phyloP scores from a whole-genome alignment of 768 basidiomycete species.

The Phlebiopsis gigantea region DNA sequence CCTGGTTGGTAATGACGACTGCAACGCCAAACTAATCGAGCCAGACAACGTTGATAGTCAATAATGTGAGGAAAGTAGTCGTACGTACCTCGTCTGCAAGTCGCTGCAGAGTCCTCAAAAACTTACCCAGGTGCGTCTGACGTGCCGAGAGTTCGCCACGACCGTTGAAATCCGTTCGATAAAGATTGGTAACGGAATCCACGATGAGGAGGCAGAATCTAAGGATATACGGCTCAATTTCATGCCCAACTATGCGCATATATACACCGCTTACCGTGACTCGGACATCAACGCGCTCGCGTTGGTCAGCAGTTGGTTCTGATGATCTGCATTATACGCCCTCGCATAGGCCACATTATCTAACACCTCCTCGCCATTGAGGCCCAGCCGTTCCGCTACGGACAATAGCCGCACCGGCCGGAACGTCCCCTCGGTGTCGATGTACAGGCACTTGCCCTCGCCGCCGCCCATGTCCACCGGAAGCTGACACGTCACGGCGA shows the following conservation, averaged over 20 bases:
- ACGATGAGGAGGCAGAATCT: slow-evolving; percentile 97
- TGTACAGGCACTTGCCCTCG: slow-evolving; percentile 98
- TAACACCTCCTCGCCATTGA: slow-evolving; percentile 95
- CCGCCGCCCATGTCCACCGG: slow-evolving; percentile 98
- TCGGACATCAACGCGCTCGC: slow-evolving; percentile 99
- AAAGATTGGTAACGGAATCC: slow-evolving; percentile 93
- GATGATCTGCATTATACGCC: slow-evolving; percentile 98
- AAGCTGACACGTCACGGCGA: slow-evolving; percentile 96
- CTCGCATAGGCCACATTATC: slow-evolving; percentile 98
- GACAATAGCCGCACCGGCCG: slow-evolving; percentile 93
- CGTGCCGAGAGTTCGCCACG: slow-evolving; percentile 93
- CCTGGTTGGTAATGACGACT: slow-evolving; percentile 96
- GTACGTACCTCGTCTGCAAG: slow-evolving; percentile 94
- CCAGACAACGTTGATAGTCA: not conserved
- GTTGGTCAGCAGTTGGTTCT: slow-evolving; percentile 80
- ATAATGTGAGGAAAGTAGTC: slow-evolving; percentile 17
- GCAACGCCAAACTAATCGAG: slow-evolving; percentile 87
- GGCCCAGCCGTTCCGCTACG: slow-evolving; percentile 92
- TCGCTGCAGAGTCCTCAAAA: slow-evolving; percentile 86
- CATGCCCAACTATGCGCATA: slow-evolving; percentile 19
- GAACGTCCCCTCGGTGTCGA: slow-evolving; percentile 99
- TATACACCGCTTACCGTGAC: slow-evolving; percentile 65
- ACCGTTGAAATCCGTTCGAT: slow-evolving; percentile 93
- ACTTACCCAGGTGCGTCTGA: slow-evolving; percentile 94
- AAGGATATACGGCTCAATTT: slow-evolving; percentile 7